Evolutionary conservation across 2,329 filamentous ascomycete genomes (phyloP), one percentile per base, ranked within the genome.

Genomic region (Sporothrix brasiliensis): DNA sequence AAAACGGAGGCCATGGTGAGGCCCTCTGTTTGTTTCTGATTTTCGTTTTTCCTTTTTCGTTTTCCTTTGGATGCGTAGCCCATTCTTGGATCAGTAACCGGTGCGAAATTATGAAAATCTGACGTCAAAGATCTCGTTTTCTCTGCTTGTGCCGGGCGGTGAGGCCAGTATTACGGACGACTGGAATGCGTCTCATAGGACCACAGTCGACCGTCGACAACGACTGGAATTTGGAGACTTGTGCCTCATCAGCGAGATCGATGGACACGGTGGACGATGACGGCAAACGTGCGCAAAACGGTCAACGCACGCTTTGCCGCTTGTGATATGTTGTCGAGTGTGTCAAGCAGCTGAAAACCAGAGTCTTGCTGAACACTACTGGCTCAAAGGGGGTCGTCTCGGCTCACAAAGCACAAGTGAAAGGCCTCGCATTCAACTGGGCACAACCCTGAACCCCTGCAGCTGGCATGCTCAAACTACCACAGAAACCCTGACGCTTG

Each of bases 401-500:
- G 30, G 30, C 30, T 34, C 30, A 34, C 34, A 34, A 34, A 34
- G 3, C 34, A 34, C 34, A 34, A 34, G 34, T 19, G 7, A 30
- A 30, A 30, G 27, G 30, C 19, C 41, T 65, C 61, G 24, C 24
- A 14, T 5, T n/a, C 24, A 34, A 13, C 34, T 24, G 19, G 21
- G 19, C 30, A 67, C 34, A 53, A 67, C 65, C 66, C 50, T 54
- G 39, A 56, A 47, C 66, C 66, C 66, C 66, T 68, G 66, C 66
- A 68, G 66, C 13, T 16, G n/a, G 24, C 66, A 68, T 68, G 52
- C 34, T 11, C 58, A 63, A 63, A 54, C 41, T 14, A n/a, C 58
- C 58, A 39, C 47, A 39, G 10, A 27, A 16, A 52, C 16, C 10
- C 1, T 41, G 21, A 24, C 63, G 34, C 50, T 67, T 67, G 50